Base-by-base conservation (phyloP, 805 yeast genomes). In the Cyberlindnera maritima region DNA sequence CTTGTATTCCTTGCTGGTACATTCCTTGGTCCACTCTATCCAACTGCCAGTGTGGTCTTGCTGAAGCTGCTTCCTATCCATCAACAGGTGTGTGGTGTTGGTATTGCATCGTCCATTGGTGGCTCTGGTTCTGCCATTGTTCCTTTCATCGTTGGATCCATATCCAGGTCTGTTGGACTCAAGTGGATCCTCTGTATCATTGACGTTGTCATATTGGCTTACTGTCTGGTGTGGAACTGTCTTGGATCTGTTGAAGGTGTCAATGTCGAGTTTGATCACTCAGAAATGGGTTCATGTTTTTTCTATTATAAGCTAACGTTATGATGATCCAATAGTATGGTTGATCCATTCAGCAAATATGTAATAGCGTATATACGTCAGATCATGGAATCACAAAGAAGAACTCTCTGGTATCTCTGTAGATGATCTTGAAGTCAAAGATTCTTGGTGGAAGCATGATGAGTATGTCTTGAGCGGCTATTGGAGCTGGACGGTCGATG, bases 81-180 rank as follows among this genome's bases (percentile, higher is more conserved):
- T 36, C 66, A 75, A 44, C 85, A 85, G 43, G 77, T 85, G 9
- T 65, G 79, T 19, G 91, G 89, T 2, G 75, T 88, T 9, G 90
- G 96, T 0, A 72, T 80, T 41, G 77, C 85, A 19, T 80, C 89
- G 44, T 89, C 92, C 0, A 62, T 86, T 49, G 95, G 94, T 8
- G 91, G 91, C 4, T 79, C 83, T n/a, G 96, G 95, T 1, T 86
- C 84, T 14, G 91, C 94, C 0, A 72, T 79, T 0, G 53, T 86
- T 11, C 92, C 94, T 2, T 83, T 79, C 49, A 43, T 80, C 2
- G 71, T 82, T 36, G 95, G 95, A 3, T 39, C 57, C 7, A 33
- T 58, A 1, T 52, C 62, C 4, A 17, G 37, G n/a, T 3, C 41
- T 6, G 15, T 39, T 19, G 41, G 41, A 4, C 29, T 39, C 35